Evolutionary conservation across 2,329 filamentous ascomycete genomes (phyloP), one percentile per base, ranked within the genome.

Genomic region (Monilinia fructicola): DNA sequence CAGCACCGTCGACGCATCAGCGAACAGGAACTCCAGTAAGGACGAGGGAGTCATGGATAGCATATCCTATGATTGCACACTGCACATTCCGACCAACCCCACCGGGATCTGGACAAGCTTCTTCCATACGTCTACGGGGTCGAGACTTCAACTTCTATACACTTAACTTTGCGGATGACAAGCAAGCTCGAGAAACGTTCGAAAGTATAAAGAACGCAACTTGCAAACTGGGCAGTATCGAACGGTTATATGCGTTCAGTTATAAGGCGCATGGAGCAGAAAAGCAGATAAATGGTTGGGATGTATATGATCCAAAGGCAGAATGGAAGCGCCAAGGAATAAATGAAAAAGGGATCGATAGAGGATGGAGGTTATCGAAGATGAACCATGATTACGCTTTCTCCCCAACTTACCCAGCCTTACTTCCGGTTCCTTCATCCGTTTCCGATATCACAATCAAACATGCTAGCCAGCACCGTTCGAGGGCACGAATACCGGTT

Each of bases 381-480:
- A 93, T 99, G 79, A 99, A 99, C 78, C 82, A 86, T 63, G 92
- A 97, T 78, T 98, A 97, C 76, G 82, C 81, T 71, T 98, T 97
- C 75, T 97, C 93, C 62, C 90, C 93, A 35, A 98, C 95, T 3
- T 99, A 99, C 77, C 95, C 95, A 16, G 87, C 88, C 4, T 77
- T 96, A 56, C 83, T 99, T 31, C 90, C 90, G 14, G 93, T 99
- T 23, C 95, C 95, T 28, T 87, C 89, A 31, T 87, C 86, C 67
- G 96, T 99, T 72, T 98, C 94, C n/a, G 95, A 99, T 78, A 97
- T 95, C 75, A 93, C 94, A 58, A 85, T 99, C 60, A 97, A 97
- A 75, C 96, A 99, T 76, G 95, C 93, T 35, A 90, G 89, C 67
- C 86, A 88, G 69, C 98, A 96, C 78, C 90, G 95, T 62, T 98